These are phyloP conservation scores for Fraxinus angustifolia DNA, from an alignment of 305 asterid species.

Conservation along the genomic window DNA sequence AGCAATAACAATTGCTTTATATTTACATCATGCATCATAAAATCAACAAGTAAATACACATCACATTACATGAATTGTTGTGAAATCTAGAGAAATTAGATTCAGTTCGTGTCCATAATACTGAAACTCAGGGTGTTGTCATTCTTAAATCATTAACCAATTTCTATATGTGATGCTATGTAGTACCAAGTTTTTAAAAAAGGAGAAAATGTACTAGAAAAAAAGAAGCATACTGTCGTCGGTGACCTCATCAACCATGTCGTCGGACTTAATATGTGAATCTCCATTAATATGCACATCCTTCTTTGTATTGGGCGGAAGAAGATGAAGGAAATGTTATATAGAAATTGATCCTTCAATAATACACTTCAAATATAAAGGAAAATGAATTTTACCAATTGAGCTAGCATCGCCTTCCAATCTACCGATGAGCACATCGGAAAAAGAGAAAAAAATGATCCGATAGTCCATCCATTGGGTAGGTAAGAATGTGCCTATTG, in stretches of 20 bases:
- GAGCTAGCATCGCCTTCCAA: background rate
- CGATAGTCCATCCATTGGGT: background rate
- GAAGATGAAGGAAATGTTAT: background rate
- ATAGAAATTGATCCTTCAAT: too few relatives aligned
- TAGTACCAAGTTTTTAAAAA: background rate
- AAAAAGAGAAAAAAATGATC: background rate
- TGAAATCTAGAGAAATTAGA: background rate
- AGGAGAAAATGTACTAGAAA: background rate
- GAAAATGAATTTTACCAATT: background rate
- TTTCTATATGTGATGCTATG: background rate
- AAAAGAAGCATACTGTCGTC: background rate
- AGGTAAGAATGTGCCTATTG: background rate
- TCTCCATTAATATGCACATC: background rate
- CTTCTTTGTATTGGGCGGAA: background rate
- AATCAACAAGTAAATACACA: background rate
- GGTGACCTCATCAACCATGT: background rate
- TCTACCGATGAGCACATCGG: background rate
- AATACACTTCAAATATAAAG: background rate
- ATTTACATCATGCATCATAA: background rate
- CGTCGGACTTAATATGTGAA: background rate
- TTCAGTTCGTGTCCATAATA: background rate
- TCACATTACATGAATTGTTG: background rate
- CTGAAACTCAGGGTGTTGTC: background rate
- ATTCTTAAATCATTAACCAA: background rate
- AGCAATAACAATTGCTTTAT: background rate